Evolutionary conservation across 192 early-diverging fungal genomes (phyloP).

Genomic region (Coemansia sp.): DNA sequence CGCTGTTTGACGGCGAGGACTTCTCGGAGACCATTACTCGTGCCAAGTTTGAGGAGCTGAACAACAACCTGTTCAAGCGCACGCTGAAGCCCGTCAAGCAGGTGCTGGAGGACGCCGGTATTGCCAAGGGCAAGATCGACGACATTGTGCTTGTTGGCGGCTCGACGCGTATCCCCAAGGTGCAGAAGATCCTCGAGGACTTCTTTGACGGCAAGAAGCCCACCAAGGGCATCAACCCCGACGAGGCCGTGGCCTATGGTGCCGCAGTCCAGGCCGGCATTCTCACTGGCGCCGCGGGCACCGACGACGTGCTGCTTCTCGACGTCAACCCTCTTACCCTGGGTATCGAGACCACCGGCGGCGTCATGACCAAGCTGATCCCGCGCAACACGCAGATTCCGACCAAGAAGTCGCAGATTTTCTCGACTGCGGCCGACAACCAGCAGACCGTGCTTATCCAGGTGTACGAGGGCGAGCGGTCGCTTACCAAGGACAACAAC

Average conservation of each 20-base stretch:
- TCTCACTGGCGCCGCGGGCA: conserved; percentile 68
- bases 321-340: conserved; percentile 96
- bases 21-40: conserved; percentile 92
- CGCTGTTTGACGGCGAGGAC: conserved; percentile 83
- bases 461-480: conserved; percentile 95
- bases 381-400: conserved; percentile 90
- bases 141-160: conserved; percentile 98
- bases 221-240: conserved; percentile 95
- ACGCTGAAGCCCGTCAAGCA: conserved; percentile 92
- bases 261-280: conserved; percentile 96
- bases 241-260: conserved; percentile 98
- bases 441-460: conserved; percentile 95
- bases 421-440: conserved; percentile 97
- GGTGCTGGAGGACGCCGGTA: conserved; percentile 85
- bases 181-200: conserved; percentile 86
- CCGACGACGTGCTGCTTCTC: conserved; percentile 71
- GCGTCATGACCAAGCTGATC: conserved; percentile 95
- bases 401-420: conserved; percentile 98
- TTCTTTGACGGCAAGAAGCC: conserved; percentile 98
- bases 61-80: conserved; percentile 89
- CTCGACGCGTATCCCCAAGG: conserved; percentile 98
- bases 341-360: conserved; percentile 97
- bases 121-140: conserved; percentile 83
- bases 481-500: conserved; percentile 99
- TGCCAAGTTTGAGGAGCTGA: conserved; percentile 96